Base-by-base conservation (phyloP, 1,139 yeast genomes). In the Pichia cactophila region DNA sequence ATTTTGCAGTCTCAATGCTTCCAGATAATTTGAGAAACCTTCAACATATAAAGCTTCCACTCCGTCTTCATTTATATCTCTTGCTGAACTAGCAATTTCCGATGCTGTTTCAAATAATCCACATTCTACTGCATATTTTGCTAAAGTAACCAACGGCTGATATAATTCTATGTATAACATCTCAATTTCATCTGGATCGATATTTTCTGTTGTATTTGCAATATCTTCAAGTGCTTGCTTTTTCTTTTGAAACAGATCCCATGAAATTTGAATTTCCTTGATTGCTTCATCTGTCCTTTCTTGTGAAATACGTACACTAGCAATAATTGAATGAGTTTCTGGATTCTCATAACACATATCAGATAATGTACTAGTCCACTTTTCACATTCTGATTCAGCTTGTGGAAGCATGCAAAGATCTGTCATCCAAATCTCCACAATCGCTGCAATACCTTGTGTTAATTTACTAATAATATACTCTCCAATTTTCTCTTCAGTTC, bases 381-480 rank as follows among this genome's bases (percentile, higher is more conserved):
- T 75, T 58, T 89, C 86, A 68, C 98, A 94, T 64, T 80, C 77
- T 5, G 66, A 43, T 66, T 92, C 98, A 2, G 98, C 97, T 58
- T 84, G 83, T 7, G 80, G 80, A 58, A 87, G 95, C 96, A 90
- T 89, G 64, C 97, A 90, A 56, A 92, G 73, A 70, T 92, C 99
- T 1, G 99, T 94, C 98, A 92, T 92, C 97, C 97, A 92, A 53
- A 94, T 87, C 67, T 92, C 99, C 60, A 92, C 85, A 69, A 84
- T 77, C 11, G 96, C 85, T 57, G 90, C 82, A 33, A 88, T 72
- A 0, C 94, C 96, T 61, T 81, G 86, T 56, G 85, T 81, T 50
- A 82, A 58, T 60, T 81, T 82, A 54, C 71, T 72, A 47, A 74
- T 61, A 33, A 85, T 65, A 58, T 57, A 69, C 57, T 56, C 51